These are phyloP conservation scores for Tilletia horrida DNA, from an alignment of 1,284 basidiomycete species.

Conservation along the genomic window DNA sequence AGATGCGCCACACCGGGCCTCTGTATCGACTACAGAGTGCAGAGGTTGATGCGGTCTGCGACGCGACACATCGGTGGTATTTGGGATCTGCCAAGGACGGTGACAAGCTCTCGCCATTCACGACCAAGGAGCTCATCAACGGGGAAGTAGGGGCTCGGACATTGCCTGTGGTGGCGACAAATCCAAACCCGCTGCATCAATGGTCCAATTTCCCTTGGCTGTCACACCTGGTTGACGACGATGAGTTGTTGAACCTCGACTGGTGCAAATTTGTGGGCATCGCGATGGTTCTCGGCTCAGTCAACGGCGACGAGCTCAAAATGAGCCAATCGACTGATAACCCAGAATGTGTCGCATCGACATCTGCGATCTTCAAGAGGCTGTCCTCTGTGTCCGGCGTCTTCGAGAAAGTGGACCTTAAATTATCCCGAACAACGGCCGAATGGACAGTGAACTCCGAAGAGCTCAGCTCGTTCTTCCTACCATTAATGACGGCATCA, in stretches of 20 bases:
- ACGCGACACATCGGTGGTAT: constrained; percentile 23
- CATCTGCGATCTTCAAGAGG: constrained; percentile 3
- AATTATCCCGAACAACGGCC: neutral
- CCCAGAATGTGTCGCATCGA: constrained; percentile 5
- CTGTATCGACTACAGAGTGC: constrained; percentile 20
- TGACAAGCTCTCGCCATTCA: neutral
- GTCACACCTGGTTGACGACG: constrained; percentile 8
- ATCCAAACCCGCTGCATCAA: constrained; percentile 17
- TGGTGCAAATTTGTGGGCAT: constrained; percentile 25
- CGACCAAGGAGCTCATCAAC: constrained; percentile 2
- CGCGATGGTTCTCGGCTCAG: constrained; percentile 21
- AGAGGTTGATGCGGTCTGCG: constrained; percentile 22
- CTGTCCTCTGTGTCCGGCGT: neutral
- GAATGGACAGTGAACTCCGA: constrained; percentile 6
- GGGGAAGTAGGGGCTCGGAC: neutral
- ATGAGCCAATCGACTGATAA: constrained; percentile 10
- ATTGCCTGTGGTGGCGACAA: constrained; percentile 17
- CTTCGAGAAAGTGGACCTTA: constrained; percentile 1
- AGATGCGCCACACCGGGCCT: neutral
- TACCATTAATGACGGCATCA: neutral
- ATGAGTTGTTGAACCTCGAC: constrained; percentile 14
- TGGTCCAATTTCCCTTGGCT: constrained; percentile 20
- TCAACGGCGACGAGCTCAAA: neutral
- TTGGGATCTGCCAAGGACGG: neutral
- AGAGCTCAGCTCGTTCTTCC: neutral